phyloP scores from a whole-genome alignment of 2,329 filamentous ascomycete genomes.

The Ustulina deusta region DNA sequence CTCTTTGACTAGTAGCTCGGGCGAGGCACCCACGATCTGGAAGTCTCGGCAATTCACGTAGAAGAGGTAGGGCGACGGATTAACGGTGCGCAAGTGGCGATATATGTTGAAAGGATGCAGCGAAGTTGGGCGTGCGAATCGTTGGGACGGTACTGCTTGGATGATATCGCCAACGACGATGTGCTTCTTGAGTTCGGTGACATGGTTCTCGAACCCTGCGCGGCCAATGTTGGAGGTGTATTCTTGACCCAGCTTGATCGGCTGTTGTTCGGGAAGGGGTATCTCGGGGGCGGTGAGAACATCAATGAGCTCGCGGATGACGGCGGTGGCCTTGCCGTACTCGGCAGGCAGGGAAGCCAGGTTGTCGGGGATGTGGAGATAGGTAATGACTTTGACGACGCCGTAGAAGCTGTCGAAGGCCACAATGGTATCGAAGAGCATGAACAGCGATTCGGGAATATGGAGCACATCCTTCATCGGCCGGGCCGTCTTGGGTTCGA shows the following conservation, averaged over 20 bases:
- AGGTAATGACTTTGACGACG: constrained; percentile 92
- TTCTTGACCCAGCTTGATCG: constrained; percentile 78
- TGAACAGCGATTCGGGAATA: constrained; percentile 95
- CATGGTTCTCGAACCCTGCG: constrained; percentile 90
- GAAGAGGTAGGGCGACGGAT: constrained; percentile 97
- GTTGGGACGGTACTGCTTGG: constrained; percentile 94
- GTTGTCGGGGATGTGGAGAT: constrained; percentile 76
- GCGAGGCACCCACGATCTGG: constrained; percentile 94
- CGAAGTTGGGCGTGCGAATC: constrained; percentile 87
- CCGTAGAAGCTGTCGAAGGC: constrained; percentile 96
- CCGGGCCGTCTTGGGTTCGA: constrained; percentile 94
- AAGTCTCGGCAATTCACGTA: constrained; percentile 93
- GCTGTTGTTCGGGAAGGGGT: constrained; percentile 80
- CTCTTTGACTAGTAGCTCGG: constrained; percentile 92
- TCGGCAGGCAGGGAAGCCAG: constrained; percentile 69
- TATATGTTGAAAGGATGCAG: constrained; percentile 99
- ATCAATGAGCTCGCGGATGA: constrained; percentile 75
- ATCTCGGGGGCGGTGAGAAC: constrained; percentile 80
- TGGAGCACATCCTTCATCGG: constrained; percentile 88
- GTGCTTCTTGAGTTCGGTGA: constrained; percentile 87
- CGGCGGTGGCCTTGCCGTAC: constrained; percentile 75
- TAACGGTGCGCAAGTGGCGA: constrained; percentile 94
- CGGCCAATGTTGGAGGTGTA: constrained; percentile 94
- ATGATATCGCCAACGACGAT: constrained; percentile 95
- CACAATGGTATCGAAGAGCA: constrained; percentile 95